Base-by-base conservation (phyloP, 2,329 filamentous ascomycete species). In the Fusarium sp. region DNA sequence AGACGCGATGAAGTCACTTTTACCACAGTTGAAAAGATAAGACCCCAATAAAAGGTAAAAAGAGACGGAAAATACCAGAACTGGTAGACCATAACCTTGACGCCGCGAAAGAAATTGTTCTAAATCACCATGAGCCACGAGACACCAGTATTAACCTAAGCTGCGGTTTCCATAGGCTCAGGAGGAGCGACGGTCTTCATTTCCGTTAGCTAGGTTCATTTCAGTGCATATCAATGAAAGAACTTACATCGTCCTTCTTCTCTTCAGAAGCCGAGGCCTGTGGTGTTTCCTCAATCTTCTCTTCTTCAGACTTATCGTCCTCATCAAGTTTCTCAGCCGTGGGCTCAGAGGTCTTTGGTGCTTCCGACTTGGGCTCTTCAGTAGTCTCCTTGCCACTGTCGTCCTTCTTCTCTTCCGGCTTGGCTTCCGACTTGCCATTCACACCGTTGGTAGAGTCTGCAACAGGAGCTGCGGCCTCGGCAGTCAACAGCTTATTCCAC, bases 401-500 rank as follows among this genome's bases (percentile, higher is more conserved):
- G 6, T 73, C 42, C 59, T 77, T 77, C 74, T 85, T 86, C 47
- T 79, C 77, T 8, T 83, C 81, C 34, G 80, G 78, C 30, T 76
- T 67, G 45, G 73, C 69, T 20, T 78, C 77, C 12, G 80, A 69
- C 16, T 80, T 78, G 61, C 85, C 83, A 36, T 87, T 86, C 4
- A 85, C 81, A 20, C 83, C 83, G 64, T 86, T 85, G 9, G 82
- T 76, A 11, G 83, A 67, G 33, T 78, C 67, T 15, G 78, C 70
- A 16, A 78, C 76, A 12, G 82, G 76, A 11, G 79, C 79, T 31
- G 81, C 80, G 46, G 83, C 69, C 45, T 91, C 90, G 16, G 81
- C 83, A 34, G 88, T 87, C n/a, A 98, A 85, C 36, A 93, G 86
- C 78, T 92, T 91, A 79, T 92, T 97, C 96, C 96, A 99, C 79